Conservation (phyloP, 306 rosid species). For the Castanopsis chinensis region DNA sequence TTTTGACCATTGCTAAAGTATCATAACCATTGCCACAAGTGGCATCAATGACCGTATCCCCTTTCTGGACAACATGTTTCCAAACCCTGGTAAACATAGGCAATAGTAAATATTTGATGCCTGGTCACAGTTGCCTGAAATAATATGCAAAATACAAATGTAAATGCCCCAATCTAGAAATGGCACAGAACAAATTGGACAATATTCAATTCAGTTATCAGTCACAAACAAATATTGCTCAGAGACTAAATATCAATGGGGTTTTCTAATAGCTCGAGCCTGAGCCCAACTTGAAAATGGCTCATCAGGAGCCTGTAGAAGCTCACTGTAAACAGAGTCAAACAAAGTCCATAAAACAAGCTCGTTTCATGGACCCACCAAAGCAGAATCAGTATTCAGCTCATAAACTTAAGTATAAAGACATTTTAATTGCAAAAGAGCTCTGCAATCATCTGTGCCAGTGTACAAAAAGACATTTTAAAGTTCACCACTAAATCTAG, state of each 20-base stretch:
- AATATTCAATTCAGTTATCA: not conserved
- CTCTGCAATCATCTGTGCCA: not conserved
- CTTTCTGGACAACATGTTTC: constrained; percentile 64
- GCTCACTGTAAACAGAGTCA: not conserved
- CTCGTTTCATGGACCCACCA: not conserved
- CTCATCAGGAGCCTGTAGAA: not conserved
- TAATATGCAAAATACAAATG: not conserved
- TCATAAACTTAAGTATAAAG: not conserved
- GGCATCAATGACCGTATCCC: constrained; percentile 83
- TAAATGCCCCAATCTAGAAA: not conserved
- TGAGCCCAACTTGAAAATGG: not conserved
- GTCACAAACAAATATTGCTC: not conserved
- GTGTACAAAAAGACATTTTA: not conserved
- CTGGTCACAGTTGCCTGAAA: not conserved
- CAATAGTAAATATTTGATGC: constrained; percentile 10
- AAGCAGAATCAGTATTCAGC: not conserved
- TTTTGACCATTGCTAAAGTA: constrained; percentile 69
- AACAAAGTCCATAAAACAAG: not conserved
- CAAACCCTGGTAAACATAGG: constrained; percentile 55
- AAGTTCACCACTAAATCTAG: not conserved
- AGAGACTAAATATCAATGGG: not conserved
- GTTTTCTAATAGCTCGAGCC: not conserved
- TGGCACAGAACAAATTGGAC: not conserved
- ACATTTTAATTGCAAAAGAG: not conserved
- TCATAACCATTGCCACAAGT: constrained; percentile 93